Evolutionary conservation across 2,329 filamentous ascomycete species (phyloP), one percentile per base, ranked within the genome.

Genomic region (Aspergillus tamarii): DNA sequence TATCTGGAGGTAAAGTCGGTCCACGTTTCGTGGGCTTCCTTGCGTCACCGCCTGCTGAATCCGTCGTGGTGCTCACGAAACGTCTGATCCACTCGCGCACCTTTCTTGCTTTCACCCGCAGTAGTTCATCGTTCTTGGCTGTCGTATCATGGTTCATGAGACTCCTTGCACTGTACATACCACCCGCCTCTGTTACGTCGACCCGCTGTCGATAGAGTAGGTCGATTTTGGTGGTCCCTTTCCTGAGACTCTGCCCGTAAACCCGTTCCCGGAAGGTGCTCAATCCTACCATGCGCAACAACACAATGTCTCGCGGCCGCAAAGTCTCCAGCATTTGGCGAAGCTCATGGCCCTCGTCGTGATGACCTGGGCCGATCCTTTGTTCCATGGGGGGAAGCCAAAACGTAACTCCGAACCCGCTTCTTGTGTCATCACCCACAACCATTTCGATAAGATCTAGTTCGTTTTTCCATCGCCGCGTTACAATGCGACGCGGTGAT

Each of bases 341-440:
- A 28, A 87, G 77, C 36, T 68, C 72, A 63, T 73, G 69, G 28
- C 65, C 65, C 32, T 70, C 62, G 19, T 45, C 60, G 32, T 65
- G 36, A 36, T 59, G 52, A 26, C 60, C 56, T 32, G 59, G 30
- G 19, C 46, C n/a, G 16, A 34, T 39, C 36, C 39, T 62, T 43
- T 50, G 67, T 7, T 77, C 71, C 23, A 65, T 60, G 2, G 81
- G 77, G 5, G 84, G 79, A 1, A 96, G 81, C 94, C 94, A 98
- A 75, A 96, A 93, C 3, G 91, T 94, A 61, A 97, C 83, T 32
- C 85, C 87, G 78, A 97, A 96, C 2, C 90, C 91, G 0, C 91
- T 87, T 67, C 85, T 87, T 0, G 93, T 96, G 58, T 97, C 91
- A 75, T 98, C 94, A 6, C 91, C 94, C 1, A 97, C 88, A 1